Percentiles rank a stretch among this genome's conserved stretches.
These are phyloP conservation scores for Aspergillus spinulosporus DNA, from an alignment of 2,329 filamentous ascomycete species.

Conservation along the genomic window DNA sequence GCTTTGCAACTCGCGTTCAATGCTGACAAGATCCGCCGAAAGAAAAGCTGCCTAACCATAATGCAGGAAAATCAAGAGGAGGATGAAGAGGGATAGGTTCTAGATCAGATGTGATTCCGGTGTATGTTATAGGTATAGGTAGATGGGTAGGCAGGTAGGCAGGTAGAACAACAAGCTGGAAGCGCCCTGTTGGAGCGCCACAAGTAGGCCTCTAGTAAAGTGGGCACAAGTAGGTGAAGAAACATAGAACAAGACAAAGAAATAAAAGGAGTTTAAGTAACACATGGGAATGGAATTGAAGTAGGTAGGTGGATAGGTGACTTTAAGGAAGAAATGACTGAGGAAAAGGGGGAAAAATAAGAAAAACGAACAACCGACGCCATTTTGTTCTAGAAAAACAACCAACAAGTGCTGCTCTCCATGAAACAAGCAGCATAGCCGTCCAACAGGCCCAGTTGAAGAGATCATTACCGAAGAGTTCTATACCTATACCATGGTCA, in stretches of 20 bases:
- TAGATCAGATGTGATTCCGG: no score
- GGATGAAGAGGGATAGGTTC: no score
- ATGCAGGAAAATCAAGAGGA: no score
- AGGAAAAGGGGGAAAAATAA: not conserved
- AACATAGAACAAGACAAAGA: slow-evolving; percentile 15
- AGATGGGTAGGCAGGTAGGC: no score
- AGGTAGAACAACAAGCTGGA: no score
- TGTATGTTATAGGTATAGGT: no score
- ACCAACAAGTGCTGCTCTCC: not conserved
- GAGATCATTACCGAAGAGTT: not conserved
- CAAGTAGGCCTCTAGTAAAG: no score
- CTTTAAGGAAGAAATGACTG: not conserved
- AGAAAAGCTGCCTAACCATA: no score
- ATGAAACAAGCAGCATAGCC: slow-evolving; percentile 1
- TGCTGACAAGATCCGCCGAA: no score
- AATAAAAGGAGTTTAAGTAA: slow-evolving; percentile 20
- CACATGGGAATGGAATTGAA: slow-evolving; percentile 8
- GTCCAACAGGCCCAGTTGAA: not conserved
- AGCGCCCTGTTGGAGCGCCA: no score
- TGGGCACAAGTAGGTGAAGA: no score
- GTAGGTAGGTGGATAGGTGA: not conserved
- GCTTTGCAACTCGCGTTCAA: no score
- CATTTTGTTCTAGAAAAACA: slow-evolving; percentile 4
- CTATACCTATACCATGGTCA: slow-evolving; percentile 10
- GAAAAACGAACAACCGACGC: not conserved